A percentile compares a stretch with the other conserved stretches of the same genome.
These are phyloP conservation scores for Conticribra guillardii DNA, from an alignment of 108 stramenopile species.

Conservation along the genomic window DNA sequence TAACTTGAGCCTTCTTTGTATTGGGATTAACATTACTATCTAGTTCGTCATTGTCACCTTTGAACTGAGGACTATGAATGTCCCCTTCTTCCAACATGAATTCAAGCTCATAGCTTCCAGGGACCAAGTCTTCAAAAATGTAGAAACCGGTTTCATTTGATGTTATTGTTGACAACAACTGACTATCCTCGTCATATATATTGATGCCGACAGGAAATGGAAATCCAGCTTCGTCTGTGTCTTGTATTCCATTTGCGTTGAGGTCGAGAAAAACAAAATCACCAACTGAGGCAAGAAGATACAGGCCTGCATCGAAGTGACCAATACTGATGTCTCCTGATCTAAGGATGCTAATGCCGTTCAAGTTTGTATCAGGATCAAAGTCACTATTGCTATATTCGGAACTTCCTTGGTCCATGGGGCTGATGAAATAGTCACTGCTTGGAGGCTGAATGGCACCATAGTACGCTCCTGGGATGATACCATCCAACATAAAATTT, in stretches of 20 bases:
- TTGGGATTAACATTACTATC: constrained; percentile 38
- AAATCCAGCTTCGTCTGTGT: constrained; percentile 25
- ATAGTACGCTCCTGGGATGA: constrained; percentile 44
- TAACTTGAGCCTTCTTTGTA: constrained; percentile 22
- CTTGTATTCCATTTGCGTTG: constrained; percentile 45
- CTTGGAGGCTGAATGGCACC: constrained; percentile 13
- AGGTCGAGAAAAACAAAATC: constrained; percentile 42
- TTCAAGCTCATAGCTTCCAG: constrained; percentile 38
- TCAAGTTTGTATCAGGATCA: constrained; percentile 27
- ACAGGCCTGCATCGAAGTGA: constrained; percentile 40
- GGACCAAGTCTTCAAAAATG: constrained; percentile 26
- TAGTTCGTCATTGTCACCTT: constrained; percentile 20
- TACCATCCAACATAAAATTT: constrained; percentile 25
- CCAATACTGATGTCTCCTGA: constrained; percentile 35
- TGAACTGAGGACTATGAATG: constrained; percentile 30
- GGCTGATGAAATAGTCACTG: constrained; percentile 26
- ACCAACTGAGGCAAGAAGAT: constrained; percentile 41
- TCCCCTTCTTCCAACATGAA: constrained; percentile 20
- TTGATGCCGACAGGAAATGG: constrained; percentile 18
- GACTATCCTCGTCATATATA: constrained; percentile 36
- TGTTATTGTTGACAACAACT: constrained; percentile 15
- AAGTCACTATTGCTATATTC: constrained; percentile 22
- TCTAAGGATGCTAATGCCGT: constrained; percentile 15
- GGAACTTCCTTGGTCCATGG: constrained; percentile 7
- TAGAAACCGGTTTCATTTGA: constrained; percentile 32